Evolutionary conservation across 176 grass and related monocot species (phyloP).

Genomic region (Avena sativa): DNA sequence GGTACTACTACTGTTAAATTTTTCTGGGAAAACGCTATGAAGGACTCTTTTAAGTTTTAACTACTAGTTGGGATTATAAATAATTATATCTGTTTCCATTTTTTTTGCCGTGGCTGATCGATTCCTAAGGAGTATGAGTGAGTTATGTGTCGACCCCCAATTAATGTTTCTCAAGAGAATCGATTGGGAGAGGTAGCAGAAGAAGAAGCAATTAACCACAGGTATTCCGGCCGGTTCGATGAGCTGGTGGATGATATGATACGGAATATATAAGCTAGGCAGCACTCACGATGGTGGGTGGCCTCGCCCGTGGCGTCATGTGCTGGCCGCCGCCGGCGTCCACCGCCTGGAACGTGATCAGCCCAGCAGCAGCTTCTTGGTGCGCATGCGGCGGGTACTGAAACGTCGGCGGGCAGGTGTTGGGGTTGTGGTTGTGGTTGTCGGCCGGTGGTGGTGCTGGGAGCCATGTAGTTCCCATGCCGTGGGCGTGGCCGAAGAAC

Average conservation of each 20-base stretch:
- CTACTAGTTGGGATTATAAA: no score
- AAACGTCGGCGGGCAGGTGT: neutral
- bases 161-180: no score
- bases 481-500: slow-evolving; percentile 29
- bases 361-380: neutral
- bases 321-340: neutral
- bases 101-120: no score
- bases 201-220: neutral
- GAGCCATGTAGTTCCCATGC: slow-evolving; percentile 20
- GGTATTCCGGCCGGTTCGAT: no score
- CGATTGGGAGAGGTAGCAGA: neutral
- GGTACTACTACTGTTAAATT: no score
- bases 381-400: neutral
- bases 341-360: neutral
- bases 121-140: no score
- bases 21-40: no score
- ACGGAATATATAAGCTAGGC: neutral
- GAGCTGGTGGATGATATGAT: no score
- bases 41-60: no score
- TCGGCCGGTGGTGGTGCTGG: neutral
- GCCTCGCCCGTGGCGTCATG: neutral
- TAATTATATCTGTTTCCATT: no score
- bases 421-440: neutral
- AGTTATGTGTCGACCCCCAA: no score
- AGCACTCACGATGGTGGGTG: neutral